Base-by-base conservation (phyloP, 306 rosid genomes). In the Abrus pulchellus region DNA sequence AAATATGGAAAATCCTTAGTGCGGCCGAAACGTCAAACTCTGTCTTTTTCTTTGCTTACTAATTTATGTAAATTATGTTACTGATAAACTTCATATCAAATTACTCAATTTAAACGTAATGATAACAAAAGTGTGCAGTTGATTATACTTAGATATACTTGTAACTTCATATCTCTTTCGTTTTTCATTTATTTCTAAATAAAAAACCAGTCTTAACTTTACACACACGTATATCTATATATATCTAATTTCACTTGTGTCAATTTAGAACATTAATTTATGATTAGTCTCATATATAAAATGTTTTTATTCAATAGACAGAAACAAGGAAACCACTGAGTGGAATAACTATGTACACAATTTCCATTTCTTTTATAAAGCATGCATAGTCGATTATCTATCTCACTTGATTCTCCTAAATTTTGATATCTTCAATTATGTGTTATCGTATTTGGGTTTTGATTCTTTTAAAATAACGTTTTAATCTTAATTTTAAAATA, bases 1-100 rank as follows among this genome's bases (percentile, higher is more conserved):
- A 69, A 28, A 76, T 57, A 66, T 53, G 47, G 11, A 64, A 77
- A 70, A 75, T 83, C 84, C 71, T 77, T 44, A 64, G 80, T 74
- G 83, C 84, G 30, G 33, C 76, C 74, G 69, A 72, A 74, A 76
- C 69, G 83, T 83, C 87, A 45, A 66, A 75, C 0, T 68, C 89
- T 69, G 64, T 75, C 84, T 32, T 54, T 74, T 43, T 74, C 64
- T 61, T 66, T 33, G 11, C 33, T 10, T 43, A 28, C 6, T 3
- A 33, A 40, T 36, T 34, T 34, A 0, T 10, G 6, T 62, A 34
- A 33, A 0, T 3, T 50, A 13, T 13, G 3, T 50, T 0, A 50
- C 27, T 3, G 56, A 13, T 2, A 12, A 50, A 47, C 7, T 50
- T 50, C 59, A 14, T 53, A 53, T 14, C 8, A 53, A 53, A 3